Evolutionary conservation across 352 stramenopile species (phyloP), one percentile per base, ranked within the genome.

Genomic region (Globisporangium polare): DNA sequence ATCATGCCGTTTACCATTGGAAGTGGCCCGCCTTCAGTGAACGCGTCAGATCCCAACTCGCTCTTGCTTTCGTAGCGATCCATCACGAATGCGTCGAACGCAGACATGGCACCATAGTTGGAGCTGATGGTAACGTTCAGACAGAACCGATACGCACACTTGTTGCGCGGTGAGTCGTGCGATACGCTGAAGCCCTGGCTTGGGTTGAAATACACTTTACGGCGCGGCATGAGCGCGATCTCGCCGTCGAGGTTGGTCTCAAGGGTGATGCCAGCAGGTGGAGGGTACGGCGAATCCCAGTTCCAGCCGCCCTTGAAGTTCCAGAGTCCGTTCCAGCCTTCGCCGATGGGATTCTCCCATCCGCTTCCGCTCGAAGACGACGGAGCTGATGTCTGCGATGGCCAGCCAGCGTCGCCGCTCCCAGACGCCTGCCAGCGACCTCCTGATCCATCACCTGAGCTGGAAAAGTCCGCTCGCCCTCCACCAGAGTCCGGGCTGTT

Each of bases 81-180:
- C 20, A 86, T 20, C 47, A 81, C 72, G 27, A 86, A 83, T 27
- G 72, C 74, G 43, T 86, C 76, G 33, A 86, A 78, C 24, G 73
- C 69, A 22, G 63, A 72, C 56, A 81, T 59, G n/a, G 75, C 71
- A 18, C 76, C 76, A 39, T 78, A 86, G 35, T 72, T 72, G 39
- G 76, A 81, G 33, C 74, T 65, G 53, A 83, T 78, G 12, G 68
- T 62, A 49, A 86, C 1, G 53, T 77, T 60, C 12, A 79, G 35
- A 31, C 68, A 79, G 51, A 69, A 69, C 9, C 46, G 51, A 8
- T 52, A n/a, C 49, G 18, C 27, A 29, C 57, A 68, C 5, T 33
- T 47, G 31, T 13, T 33, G 53, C n/a, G 15, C 10, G 53, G 10
- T 26, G 35, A 29, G 24, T 24, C 18, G 33, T 60, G 26, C 7